Evolutionary conservation across 108 stramenopile species (phyloP).

Genomic region (Skeletonema marinoi): DNA sequence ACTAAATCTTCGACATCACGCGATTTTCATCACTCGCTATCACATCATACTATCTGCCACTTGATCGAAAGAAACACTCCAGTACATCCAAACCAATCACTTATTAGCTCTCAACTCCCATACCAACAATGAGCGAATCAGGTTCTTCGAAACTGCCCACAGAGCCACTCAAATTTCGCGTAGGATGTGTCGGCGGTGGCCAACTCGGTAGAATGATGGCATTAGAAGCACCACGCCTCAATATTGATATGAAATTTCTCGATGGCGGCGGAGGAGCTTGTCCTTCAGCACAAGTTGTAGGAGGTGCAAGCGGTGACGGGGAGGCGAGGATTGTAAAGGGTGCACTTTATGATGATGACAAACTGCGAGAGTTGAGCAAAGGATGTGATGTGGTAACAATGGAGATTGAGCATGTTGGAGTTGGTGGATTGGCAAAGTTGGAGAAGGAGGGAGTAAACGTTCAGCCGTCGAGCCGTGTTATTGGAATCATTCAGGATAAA

Average conservation of each 20-base stretch:
- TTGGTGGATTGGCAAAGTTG: slow-evolving; percentile 76
- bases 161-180: slow-evolving; percentile 43
- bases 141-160: slow-evolving; percentile 28
- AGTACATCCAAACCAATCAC: neutral
- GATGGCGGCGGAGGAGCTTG: slow-evolving; percentile 74
- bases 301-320: slow-evolving; percentile 17
- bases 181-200: slow-evolving; percentile 98
- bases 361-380: slow-evolving; percentile 67
- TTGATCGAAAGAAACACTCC: neutral
- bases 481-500: slow-evolving; percentile 96
- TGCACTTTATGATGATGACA: slow-evolving; percentile 77
- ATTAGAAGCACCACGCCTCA: slow-evolving; percentile 93
- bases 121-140: slow-evolving; percentile 1
- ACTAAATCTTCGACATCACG: neutral
- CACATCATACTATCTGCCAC: neutral
- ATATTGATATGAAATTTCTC: slow-evolving; percentile 85
- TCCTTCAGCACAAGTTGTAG: slow-evolving; percentile 73
- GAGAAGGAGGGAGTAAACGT: slow-evolving; percentile 88
- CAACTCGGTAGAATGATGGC: slow-evolving; percentile 99
- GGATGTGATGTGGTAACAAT: slow-evolving; percentile 93
- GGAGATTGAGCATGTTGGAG: slow-evolving; percentile 99
- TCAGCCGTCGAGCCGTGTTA: slow-evolving; percentile 83
- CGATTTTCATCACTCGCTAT: neutral
- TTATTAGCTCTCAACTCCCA: neutral
- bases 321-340: slow-evolving; percentile 71